phyloP scores from a whole-genome alignment of 208 protist genomes.

The Trypanosoma cruzi region DNA sequence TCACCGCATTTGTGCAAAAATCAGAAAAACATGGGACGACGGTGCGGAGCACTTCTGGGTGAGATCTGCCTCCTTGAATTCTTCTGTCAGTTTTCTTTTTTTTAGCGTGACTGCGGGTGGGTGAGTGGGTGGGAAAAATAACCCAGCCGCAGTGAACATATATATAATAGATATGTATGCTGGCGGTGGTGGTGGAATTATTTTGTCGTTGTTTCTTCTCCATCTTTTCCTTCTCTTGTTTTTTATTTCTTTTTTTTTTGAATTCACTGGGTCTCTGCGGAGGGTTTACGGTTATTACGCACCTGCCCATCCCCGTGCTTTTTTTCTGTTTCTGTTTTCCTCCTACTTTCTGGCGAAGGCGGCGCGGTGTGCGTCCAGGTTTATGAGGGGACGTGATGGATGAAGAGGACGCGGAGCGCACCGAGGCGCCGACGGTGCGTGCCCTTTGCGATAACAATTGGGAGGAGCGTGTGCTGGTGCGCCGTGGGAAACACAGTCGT shows the following conservation, averaged over 20 bases:
- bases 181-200: too few species aligned
- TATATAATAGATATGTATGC: too few species aligned
- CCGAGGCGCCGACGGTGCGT: neutral
- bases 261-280: too few species aligned
- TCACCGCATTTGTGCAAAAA: slow-evolving; percentile 47
- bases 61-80: neutral
- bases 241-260: too few species aligned
- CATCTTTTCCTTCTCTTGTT: too few species aligned
- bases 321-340: too few species aligned
- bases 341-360: too few species aligned
- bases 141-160: too few species aligned
- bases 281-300: too few species aligned
- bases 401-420: neutral
- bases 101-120: neutral
- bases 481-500: slow-evolving; percentile 35
- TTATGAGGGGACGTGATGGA: neutral
- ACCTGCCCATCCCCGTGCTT: too few species aligned
- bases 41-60: slow-evolving; percentile 17
- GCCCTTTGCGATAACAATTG: neutral
- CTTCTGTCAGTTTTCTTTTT: neutral
- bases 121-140: too few species aligned
- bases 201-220: too few species aligned
- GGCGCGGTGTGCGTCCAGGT: neutral
- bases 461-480: slow-evolving; percentile 16
- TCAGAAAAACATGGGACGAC: slow-evolving; percentile 47